Percentiles rank a stretch among this genome's conserved stretches.
Conservation (phyloP, 345 rosid species). For the Heritiera fomes region DNA sequence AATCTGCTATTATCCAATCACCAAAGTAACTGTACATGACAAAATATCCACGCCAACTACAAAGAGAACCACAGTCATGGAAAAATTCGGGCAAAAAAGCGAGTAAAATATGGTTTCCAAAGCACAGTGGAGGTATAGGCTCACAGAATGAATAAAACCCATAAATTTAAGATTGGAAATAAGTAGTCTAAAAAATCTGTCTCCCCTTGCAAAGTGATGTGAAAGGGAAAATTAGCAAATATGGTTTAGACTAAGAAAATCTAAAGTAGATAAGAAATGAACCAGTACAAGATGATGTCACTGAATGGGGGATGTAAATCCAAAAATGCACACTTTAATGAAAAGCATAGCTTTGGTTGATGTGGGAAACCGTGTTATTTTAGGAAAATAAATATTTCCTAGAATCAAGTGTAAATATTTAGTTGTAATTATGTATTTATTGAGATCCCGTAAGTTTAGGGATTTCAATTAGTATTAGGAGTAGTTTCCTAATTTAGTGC, state of each 20-base stretch:
- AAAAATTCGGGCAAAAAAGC: not conserved
- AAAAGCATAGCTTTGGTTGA: not conserved
- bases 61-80: slow-evolving; percentile 11
- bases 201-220: not conserved
- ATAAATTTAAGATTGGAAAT: not conserved
- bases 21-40: not conserved
- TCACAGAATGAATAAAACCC: not conserved
- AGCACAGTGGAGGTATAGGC: not conserved
- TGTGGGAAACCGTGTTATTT: no score
- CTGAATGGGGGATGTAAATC: not conserved
- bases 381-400: no score
- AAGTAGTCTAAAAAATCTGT: not conserved
- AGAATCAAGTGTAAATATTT: no score
- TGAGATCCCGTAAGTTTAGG: no score
- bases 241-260: not conserved
- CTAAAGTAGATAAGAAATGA: not conserved
- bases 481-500: no score
- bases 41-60: slow-evolving; percentile 11
- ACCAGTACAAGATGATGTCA: not conserved
- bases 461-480: no score
- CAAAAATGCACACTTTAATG: not conserved
- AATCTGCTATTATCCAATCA: not conserved
- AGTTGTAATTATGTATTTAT: no score
- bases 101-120: not conserved
- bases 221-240: not conserved